Percentiles rank a stretch among this genome's conserved stretches.
These are phyloP conservation scores for Tricholoma sp. DNA, from an alignment of 768 basidiomycete species.

Conservation along the genomic window DNA sequence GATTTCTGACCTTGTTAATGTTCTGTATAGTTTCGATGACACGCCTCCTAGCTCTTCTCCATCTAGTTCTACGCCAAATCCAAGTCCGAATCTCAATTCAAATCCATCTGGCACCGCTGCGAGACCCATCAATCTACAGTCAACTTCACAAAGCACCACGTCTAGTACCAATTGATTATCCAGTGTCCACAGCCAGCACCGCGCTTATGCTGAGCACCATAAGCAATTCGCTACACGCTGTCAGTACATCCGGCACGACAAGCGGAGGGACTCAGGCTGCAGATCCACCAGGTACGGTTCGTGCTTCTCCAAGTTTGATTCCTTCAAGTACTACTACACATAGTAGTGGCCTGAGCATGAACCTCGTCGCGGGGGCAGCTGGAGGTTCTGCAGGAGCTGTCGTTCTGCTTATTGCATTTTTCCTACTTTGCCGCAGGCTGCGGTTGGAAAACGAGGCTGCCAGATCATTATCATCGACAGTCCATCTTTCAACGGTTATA, in stretches of 20 bases:
- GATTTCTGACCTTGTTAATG: background rate
- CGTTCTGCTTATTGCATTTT: constrained; percentile 4
- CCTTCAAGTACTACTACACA: background rate
- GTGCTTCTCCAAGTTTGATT: no score
- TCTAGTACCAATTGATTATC: background rate
- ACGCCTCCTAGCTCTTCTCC: background rate
- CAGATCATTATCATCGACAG: background rate
- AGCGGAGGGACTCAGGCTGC: background rate
- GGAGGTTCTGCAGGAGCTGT: constrained; percentile 10
- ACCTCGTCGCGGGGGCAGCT: constrained; percentile 4
- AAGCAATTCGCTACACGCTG: no score
- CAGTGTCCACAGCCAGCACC: background rate
- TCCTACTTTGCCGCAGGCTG: constrained; percentile 6
- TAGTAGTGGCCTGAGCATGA: background rate
- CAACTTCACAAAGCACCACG: background rate
- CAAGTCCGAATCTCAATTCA: background rate
- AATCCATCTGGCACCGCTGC: no score
- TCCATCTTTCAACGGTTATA: background rate
- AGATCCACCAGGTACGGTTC: no score
- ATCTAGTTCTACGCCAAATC: background rate
- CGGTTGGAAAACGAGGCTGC: background rate
- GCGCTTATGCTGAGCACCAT: no score
- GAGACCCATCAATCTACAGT: no score
- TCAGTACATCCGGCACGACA: no score
- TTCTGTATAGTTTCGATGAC: constrained; percentile 1